Evolutionary conservation across 805 yeast genomes (phyloP), one percentile per base, ranked within the genome.

Genomic region (Wickerhamomyces alni): DNA sequence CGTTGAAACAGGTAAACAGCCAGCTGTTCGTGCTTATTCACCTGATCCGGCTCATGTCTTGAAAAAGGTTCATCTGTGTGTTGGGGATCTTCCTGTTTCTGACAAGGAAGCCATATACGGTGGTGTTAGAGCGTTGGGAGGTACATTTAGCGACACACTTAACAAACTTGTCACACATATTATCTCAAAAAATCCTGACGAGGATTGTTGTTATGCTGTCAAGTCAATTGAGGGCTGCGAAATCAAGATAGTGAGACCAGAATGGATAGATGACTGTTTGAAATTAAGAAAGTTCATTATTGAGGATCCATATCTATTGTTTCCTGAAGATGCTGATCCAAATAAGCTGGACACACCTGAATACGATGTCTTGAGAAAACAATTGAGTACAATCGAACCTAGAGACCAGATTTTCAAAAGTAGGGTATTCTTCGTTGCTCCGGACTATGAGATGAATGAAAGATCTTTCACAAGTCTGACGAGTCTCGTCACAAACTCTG

Each of bases 141-240:
- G 96, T 3, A 79, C 75, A 26, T 78, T 68, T 52, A 63, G 76
- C 30, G 82, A 81, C 43, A 50, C 53, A 15, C 64, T 89, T 24
- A 79, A 87, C 8, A 72, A 73, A 38, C 74, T 73, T 46, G 85
- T 95, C 2, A 86, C 96, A 0, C 97, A 91, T 66, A 68, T 87
- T 27, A 65, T 91, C 17, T 74, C 91, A 0, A 54, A 59, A 5
- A 75, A 74, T 45, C 54, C 74, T 3, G 74, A 77, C 39, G 84
- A 77, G 38, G 77, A 77, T 42, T 74, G 80, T 35, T 67, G 77
- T 29, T 66, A 74, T 19, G 87, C 85, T 1, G 64, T 68, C 3
- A 61, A 71, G 35, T 52, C 63, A 24, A 59, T 61, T 18, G 63
- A 62, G 1, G 57, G 57, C 5, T 58, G 66, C 28, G 57, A 66